phyloP scores from a whole-genome alignment of 148 eudicot genomes.

The Rhododendron ovatum region DNA sequence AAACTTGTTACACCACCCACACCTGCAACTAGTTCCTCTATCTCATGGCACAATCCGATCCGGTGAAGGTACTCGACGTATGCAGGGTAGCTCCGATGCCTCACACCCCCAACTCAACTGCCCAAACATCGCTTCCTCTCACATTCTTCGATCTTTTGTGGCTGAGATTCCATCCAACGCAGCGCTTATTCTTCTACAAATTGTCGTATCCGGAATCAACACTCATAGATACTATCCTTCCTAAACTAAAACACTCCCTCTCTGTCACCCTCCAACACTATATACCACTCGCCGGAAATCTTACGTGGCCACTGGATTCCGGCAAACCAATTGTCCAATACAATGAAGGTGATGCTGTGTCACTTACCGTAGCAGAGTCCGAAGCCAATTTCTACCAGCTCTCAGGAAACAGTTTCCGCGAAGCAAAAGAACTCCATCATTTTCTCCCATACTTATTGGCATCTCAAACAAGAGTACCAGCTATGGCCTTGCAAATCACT shows the following conservation, averaged over 20 bases:
- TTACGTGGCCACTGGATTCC: background rate
- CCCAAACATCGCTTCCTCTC: background rate
- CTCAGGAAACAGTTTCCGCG: background rate
- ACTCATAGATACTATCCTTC: background rate
- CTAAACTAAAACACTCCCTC: slow-evolving; percentile 7
- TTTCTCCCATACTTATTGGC: slow-evolving; percentile 5
- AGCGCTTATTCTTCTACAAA: slow-evolving; percentile 9
- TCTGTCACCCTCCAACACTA: slow-evolving; percentile 8
- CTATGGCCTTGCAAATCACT: slow-evolving; percentile 4
- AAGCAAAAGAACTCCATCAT: background rate
- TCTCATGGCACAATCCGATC: background rate
- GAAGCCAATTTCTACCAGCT: slow-evolving; percentile 4
- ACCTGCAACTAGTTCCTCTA: background rate
- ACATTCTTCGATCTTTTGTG: background rate
- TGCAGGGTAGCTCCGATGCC: background rate
- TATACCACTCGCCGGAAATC: slow-evolving; percentile 8
- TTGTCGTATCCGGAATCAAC: background rate
- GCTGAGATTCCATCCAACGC: background rate
- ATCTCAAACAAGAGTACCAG: background rate
- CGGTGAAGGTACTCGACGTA: background rate
- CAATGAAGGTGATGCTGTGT: background rate
- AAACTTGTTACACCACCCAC: too few species aligned
- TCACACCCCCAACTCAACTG: background rate
- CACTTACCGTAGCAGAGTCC: slow-evolving; percentile 1
- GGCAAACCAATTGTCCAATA: background rate